Evolutionary conservation across 2,329 filamentous ascomycete species (phyloP).

Genomic region (Trichoderma brevicompactum): DNA sequence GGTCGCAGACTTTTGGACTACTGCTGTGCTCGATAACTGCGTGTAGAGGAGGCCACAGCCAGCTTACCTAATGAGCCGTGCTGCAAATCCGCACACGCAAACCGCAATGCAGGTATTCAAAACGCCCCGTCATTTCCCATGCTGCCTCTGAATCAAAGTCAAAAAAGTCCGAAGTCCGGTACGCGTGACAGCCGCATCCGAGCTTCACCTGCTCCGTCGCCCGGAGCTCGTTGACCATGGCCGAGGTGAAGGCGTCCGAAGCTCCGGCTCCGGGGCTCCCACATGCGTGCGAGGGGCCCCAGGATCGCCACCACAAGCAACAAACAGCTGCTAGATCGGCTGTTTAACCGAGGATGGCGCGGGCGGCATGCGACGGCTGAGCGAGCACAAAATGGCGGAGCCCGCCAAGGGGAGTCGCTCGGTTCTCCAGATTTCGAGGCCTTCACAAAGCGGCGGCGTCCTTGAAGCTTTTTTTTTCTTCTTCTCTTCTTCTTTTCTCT

Average conservation of each 20-base stretch:
- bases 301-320: not conserved
- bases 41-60: too few species aligned
- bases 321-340: conserved; percentile 17
- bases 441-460: conserved; percentile 1
- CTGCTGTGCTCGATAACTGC: too few species aligned
- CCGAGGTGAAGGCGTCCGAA: conserved; percentile 23
- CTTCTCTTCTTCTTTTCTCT: not conserved
- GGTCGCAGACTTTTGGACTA: too few species aligned
- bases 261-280: conserved; percentile 21
- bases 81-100: too few species aligned
- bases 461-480: conserved; percentile 14
- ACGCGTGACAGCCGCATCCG: conserved; percentile 2
- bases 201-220: conserved; percentile 20
- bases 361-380: conserved; percentile 29
- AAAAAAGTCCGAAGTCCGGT: conserved; percentile 2
- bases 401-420: conserved; percentile 14
- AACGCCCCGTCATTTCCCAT: too few species aligned
- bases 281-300: conserved; percentile 1
- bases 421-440: conserved; percentile 2
- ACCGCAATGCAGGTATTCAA: too few species aligned
- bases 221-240: conserved; percentile 12
- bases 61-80: too few species aligned
- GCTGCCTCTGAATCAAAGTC: not conserved
- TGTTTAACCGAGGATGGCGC: conserved; percentile 29
- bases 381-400: conserved; percentile 10